phyloP scores from a whole-genome alignment of 495 filamentous ascomycete genomes.

The Penicillium maclennaniae region DNA sequence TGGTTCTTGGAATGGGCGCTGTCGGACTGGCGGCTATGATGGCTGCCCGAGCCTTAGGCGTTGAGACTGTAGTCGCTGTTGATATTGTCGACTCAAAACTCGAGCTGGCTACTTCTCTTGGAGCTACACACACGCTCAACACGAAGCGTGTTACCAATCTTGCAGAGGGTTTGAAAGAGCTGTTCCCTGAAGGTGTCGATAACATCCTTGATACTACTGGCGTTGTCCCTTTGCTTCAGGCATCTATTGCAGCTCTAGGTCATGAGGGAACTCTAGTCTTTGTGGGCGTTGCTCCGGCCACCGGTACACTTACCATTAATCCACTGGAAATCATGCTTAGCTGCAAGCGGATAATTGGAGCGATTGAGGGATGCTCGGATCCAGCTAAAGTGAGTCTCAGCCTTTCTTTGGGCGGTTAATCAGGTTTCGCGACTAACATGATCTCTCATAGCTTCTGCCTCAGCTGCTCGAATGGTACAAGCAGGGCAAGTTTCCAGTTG shows the following conservation, averaged over 20 bases:
- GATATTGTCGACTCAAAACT: slow-evolving; percentile 41
- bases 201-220: slow-evolving; percentile 43
- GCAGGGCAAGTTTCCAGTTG: slow-evolving; percentile 41
- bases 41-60: slow-evolving; percentile 22
- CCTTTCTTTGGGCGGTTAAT: neutral
- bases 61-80: slow-evolving; percentile 36
- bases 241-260: slow-evolving; percentile 29
- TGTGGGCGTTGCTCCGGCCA: slow-evolving; percentile 39
- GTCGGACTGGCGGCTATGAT: slow-evolving; percentile 43
- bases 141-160: slow-evolving; percentile 24
- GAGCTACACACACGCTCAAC: slow-evolving; percentile 41
- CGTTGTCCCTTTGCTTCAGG: slow-evolving; percentile 27
- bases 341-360: slow-evolving; percentile 29
- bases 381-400: slow-evolving; percentile 21
- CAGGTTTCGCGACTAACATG: neutral
- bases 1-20: slow-evolving; percentile 39
- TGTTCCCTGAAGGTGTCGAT: slow-evolving; percentile 32
- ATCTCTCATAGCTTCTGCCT: slow-evolving; percentile 21
- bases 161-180: slow-evolving; percentile 17
- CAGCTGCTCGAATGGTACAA: slow-evolving; percentile 36
- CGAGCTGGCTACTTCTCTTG: slow-evolving; percentile 36
- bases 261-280: slow-evolving; percentile 37
- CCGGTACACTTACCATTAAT: slow-evolving; percentile 27
- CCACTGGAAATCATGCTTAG: slow-evolving; percentile 24
- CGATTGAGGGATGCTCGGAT: slow-evolving; percentile 25